These are phyloP conservation scores for Amylostereum chailletii DNA, from an alignment of 1,284 basidiomycete genomes.

Conservation along the genomic window DNA sequence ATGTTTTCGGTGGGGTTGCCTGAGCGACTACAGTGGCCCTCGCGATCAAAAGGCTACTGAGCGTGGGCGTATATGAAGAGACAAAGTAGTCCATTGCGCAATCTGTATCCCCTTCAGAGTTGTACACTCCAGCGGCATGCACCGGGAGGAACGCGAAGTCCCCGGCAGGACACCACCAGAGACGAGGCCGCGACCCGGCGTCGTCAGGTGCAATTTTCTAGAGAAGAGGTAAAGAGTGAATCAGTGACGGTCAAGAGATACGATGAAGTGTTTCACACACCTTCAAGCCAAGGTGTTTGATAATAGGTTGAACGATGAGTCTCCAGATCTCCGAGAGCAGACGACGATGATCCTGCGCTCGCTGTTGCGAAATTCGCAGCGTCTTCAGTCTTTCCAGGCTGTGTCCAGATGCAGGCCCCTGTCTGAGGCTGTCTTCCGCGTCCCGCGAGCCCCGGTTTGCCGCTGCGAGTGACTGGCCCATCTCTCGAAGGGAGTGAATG, in stretches of 20 bases:
- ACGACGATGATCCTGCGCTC: no score
- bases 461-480: no score
- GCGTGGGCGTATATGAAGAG: slow-evolving; percentile 13
- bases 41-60: slow-evolving; percentile 5
- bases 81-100: slow-evolving; percentile 7
- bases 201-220: background rate
- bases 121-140: slow-evolving; percentile 14
- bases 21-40: no score
- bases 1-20: background rate
- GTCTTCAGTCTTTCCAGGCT: no score
- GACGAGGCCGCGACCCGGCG: background rate
- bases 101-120: background rate
- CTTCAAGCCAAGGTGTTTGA: background rate
- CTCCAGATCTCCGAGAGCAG: background rate
- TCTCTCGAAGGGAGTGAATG: no score
- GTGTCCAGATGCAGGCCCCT: no score
- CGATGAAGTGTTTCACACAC: background rate
- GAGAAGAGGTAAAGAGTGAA: background rate
- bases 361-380: no score
- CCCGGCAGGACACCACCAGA: slow-evolving; percentile 11
- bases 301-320: background rate
- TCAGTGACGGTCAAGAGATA: background rate
- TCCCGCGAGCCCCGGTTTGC: no score
- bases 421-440: no score
- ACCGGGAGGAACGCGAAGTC: slow-evolving; percentile 12